Evolutionary conservation across 495 filamentous ascomycete species (phyloP).

Genomic region (Aspergillus bertholletiae): DNA sequence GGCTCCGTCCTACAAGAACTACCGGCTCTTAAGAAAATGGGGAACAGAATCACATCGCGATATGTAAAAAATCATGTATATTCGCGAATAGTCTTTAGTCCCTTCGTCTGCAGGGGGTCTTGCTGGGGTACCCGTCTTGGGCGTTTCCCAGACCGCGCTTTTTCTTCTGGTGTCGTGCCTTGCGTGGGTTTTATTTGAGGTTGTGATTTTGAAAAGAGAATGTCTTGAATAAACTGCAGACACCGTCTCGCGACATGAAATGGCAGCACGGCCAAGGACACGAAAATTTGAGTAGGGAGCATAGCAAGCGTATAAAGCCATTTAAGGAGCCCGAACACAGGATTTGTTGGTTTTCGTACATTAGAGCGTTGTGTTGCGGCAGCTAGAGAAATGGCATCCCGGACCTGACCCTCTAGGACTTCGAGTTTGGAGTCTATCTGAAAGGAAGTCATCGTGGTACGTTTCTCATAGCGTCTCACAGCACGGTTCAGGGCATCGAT

Average conservation of each 20-base stretch:
- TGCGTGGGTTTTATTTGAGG: conserved; percentile 6
- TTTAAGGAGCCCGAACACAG: conserved; percentile 21
- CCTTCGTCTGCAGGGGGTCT: background rate
- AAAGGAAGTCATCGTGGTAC: conserved; percentile 63
- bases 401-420: conserved; percentile 63
- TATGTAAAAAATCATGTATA: background rate
- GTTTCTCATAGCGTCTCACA: conserved; percentile 91
- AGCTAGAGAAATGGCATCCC: conserved; percentile 75
- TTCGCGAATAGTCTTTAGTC: background rate
- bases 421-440: conserved; percentile 74
- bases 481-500: conserved; percentile 88
- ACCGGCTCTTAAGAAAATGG: too few relatives aligned
- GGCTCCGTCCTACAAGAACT: too few relatives aligned
- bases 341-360: conserved; percentile 13
- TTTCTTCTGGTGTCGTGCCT: background rate
- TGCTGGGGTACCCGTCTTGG: conserved; percentile 5
- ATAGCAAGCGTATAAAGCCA: conserved; percentile 29
- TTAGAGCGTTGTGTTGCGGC: conserved; percentile 62
- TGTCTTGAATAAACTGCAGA: conserved; percentile 11
- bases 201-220: conserved; percentile 5
- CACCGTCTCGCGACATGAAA: conserved; percentile 17
- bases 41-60: too few relatives aligned
- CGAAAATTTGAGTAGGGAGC: conserved; percentile 23
- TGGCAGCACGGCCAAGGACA: conserved; percentile 25
- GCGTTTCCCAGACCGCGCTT: too few relatives aligned